phyloP scores from a whole-genome alignment of 2,329 filamentous ascomycete species.

The Sarocladiaceae sp. region DNA sequence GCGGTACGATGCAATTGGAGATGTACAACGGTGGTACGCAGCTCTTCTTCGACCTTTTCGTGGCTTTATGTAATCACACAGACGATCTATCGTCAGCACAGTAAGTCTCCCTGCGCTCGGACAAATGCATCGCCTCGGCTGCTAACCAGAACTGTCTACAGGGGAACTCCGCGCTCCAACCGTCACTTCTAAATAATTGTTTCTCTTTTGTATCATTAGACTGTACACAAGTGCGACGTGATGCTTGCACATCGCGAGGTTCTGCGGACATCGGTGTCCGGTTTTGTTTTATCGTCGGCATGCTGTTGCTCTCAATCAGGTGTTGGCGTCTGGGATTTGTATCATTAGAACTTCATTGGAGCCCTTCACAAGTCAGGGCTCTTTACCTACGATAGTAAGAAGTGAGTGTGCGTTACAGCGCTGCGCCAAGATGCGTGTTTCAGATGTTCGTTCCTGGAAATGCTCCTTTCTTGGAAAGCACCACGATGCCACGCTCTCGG shows the following conservation, averaged over 20 bases:
- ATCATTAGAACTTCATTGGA: too few relatives aligned
- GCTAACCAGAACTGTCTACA: slow-evolving; percentile 10
- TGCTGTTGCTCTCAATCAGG: too few relatives aligned
- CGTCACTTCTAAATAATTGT: slow-evolving; percentile 27
- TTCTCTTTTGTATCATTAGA: slow-evolving; percentile 12
- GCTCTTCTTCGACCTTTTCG: slow-evolving; percentile 91
- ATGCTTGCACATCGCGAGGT: neutral
- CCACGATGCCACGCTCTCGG: slow-evolving; percentile 82
- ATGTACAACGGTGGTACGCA: slow-evolving; percentile 82
- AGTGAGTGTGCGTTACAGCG: too few relatives aligned
- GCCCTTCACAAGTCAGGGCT: too few relatives aligned
- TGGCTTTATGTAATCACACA: slow-evolving; percentile 88
- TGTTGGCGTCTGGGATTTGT: neutral
- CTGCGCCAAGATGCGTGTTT: too few relatives aligned
- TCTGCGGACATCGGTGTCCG: too few relatives aligned
- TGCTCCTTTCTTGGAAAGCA: slow-evolving; percentile 86
- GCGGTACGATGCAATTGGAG: slow-evolving; percentile 92
- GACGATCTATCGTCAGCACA: slow-evolving; percentile 59
- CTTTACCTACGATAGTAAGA: too few relatives aligned
- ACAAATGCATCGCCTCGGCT: neutral
- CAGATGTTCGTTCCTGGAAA: slow-evolving; percentile 71
- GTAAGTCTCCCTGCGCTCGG: slow-evolving; percentile 34
- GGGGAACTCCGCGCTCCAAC: slow-evolving; percentile 44
- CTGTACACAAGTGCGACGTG: neutral
- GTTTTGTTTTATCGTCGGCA: too few relatives aligned